Base-by-base conservation (phyloP, 306 rosid genomes). In the Quercus ilex region DNA sequence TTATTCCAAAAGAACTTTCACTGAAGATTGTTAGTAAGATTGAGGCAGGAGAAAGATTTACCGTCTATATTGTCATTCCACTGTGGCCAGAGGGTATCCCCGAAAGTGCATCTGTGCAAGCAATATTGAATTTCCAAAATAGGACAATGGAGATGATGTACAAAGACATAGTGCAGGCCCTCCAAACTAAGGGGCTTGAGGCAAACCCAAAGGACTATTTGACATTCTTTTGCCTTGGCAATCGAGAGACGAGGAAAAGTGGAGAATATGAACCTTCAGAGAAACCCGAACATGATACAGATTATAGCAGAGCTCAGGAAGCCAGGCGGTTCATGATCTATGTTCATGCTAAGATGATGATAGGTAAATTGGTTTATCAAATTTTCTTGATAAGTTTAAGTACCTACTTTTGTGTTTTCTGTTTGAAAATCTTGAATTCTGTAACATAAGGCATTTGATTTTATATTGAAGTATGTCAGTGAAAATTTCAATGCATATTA, bases 21-120 rank as follows among this genome's bases (percentile, higher is more conserved):
- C 53, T 88, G 23, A 88, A 88, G 79, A 76, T 82, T 69, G 92
- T 86, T 7, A 86, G 90, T n/a, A 88, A 86, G 78, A 88, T 88
- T 59, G 83, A 82, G 76, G 88, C 85, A 2, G 86, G 85, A 14
- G 92, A 88, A 82, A 86, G 86, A 71, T 88, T 88, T 67, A 30
- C 53, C 0, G 82, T 84, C 53, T 88, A 88, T 64, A 28, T 88
- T 53, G 89, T 87, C n/a, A 85, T 87, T 78, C 91, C 91, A 11
- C 80, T 85, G 91, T 87, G 91, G 91, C 89, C 91, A 17, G 91
- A 87, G 78, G 91, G 91, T 19, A 23, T 87, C 41, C 91, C 89
- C 2, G 85, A 85, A 21, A 85, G 89, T 63, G 74, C 73, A 59
- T 55, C 89, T 1, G 87, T 85, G 55, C 89, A 88, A 79, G 88